Percentiles rank a stretch among this genome's conserved stretches.
phyloP scores from a whole-genome alignment of 2,329 filamentous ascomycete species.

The Fusarium napiforme region DNA sequence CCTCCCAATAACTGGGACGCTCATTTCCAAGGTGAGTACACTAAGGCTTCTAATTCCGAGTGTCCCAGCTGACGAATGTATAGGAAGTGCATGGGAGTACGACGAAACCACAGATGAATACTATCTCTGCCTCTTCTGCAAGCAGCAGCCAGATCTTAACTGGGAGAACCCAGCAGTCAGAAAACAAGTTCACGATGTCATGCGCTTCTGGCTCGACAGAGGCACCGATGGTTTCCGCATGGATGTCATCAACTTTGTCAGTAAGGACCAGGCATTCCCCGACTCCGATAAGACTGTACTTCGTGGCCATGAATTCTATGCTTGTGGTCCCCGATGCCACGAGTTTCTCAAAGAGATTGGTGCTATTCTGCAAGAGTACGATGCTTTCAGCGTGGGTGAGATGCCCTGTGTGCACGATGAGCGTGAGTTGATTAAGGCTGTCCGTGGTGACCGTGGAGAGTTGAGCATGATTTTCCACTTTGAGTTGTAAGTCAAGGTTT shows the following conservation, averaged over 20 bases:
- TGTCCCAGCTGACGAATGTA: neutral
- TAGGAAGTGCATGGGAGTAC: conserved; percentile 60
- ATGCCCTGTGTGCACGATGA: conserved; percentile 59
- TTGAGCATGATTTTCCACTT: conserved; percentile 81
- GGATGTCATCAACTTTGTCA: conserved; percentile 75
- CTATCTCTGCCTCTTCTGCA: conserved; percentile 76
- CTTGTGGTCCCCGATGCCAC: conserved; percentile 62
- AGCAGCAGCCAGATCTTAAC: conserved; percentile 80
- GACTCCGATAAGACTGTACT: conserved; percentile 54
- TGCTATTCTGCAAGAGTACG: conserved; percentile 56
- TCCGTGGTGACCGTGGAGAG: conserved; percentile 67
- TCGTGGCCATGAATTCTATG: conserved; percentile 57
- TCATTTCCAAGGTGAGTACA: conserved; percentile 51
- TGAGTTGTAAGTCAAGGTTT: conserved; percentile 60
- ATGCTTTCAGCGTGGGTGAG: conserved; percentile 64
- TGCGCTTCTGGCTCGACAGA: conserved; percentile 79
- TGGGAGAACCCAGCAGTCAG: conserved; percentile 77
- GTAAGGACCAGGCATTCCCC: conserved; percentile 68
- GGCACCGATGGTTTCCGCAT: conserved; percentile 75
- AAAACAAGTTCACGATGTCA: conserved; percentile 72
- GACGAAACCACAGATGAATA: conserved; percentile 62
- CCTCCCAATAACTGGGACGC: conserved; percentile 70
- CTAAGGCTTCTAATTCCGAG: neutral
- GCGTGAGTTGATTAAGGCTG: conserved; percentile 57
- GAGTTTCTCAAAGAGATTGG: conserved; percentile 60